These are phyloP conservation scores for Nepenthes mirabilis DNA, from an alignment of 148 eudicot species.

Conservation along the genomic window DNA sequence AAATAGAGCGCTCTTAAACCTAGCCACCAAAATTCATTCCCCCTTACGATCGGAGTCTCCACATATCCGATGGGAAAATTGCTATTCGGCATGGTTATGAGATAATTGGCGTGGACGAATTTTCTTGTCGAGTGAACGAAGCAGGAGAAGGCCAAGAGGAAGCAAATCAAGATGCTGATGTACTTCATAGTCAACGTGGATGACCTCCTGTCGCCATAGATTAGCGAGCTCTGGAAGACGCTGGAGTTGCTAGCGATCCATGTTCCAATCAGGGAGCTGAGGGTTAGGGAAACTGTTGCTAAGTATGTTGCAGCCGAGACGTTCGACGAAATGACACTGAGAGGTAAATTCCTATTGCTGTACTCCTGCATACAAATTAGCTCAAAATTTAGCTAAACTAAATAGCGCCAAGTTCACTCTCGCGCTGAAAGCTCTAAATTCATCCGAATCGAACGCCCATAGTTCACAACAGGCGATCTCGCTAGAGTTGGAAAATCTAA, in stretches of 20 bases:
- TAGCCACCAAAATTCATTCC: conserved; percentile 32
- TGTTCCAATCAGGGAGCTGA: conserved; percentile 59
- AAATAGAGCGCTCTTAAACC: conserved; percentile 45
- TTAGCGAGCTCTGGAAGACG: conserved; percentile 8
- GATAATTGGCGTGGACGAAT: conserved; percentile 42
- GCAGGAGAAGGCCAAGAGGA: conserved; percentile 44
- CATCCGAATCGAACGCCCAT: no score
- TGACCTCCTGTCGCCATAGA: conserved; percentile 44
- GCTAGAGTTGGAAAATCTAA: no score
- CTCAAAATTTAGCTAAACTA: no score
- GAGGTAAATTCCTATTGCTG: conserved; percentile 26
- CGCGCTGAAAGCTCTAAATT: no score
- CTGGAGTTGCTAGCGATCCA: conserved; percentile 39
- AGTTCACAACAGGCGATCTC: no score
- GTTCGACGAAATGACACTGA: conserved; percentile 34
- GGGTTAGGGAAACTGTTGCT: conserved; percentile 37
- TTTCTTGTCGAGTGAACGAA: conserved; percentile 40
- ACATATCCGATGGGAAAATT: conserved; percentile 24
- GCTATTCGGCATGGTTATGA: conserved; percentile 52
- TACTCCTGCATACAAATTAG: conserved; percentile 27
- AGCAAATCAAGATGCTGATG: conserved; percentile 29
- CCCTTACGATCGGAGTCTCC: conserved; percentile 29
- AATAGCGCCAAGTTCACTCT: no score
- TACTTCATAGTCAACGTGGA: conserved; percentile 29
- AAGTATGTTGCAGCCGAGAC: conserved; percentile 38